Base-by-base conservation (phyloP, 805 yeast genomes). In the Candida patagonica region DNA sequence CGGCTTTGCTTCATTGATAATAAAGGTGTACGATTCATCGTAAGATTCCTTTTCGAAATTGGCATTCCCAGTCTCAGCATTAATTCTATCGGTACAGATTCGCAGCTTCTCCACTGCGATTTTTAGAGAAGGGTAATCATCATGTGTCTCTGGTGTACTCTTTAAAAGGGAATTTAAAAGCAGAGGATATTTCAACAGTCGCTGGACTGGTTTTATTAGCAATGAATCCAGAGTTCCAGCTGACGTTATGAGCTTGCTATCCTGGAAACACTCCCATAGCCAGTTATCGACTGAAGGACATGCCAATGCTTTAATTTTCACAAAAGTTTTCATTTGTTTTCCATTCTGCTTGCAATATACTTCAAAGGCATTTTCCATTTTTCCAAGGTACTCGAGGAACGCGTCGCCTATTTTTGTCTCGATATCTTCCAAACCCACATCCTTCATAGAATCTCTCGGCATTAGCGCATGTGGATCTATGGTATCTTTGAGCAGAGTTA, bases 181-280 rank as follows among this genome's bases (percentile, higher is more conserved):
- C 19, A 66, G 44, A 0, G 70, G 70, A 36, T 70, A 69, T 44
- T 64, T 63, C 25, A 60, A 50, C 24, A 71, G 44, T 25, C 74
- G 51, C 48, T 70, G 73, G 5, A 71, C 59, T 0, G 76, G 76
- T 42, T 63, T 65, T 35, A 60, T 56, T 16, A 71, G 47, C 25
- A 70, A 50, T 4, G 63, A 51, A 35, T 66, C 68, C 30, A 68
- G 48, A 19, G 67, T 59, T 66, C 69, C 62, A 1, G 66, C 63
- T 1, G 58, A 56, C 2, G 68, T 60, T 23, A 45, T 38, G 8
- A 42, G 31, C 30, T 51, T 44, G 10, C 58, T 54, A 15, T 56
- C 46, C 19, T 42, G 47, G 10, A 49, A 43, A 35, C 67, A 54
- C 23, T 53, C 55, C 4, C 47, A 35, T 9, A 66, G 52, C 71